Evolutionary conservation across 352 stramenopile species (phyloP).

Genomic region (Pythium chondricola): DNA sequence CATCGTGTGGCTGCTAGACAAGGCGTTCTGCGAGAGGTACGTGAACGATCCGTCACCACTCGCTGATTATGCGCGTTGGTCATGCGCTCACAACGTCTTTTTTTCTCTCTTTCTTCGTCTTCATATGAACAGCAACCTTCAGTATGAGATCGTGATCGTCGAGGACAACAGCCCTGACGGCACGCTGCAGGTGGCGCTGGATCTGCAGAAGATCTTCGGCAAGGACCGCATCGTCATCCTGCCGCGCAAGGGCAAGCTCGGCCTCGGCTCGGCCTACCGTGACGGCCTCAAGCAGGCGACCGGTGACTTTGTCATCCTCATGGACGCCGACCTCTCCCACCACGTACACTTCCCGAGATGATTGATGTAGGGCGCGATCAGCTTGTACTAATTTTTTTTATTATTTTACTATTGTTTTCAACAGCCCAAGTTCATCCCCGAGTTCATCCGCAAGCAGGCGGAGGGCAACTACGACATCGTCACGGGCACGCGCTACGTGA

Average conservation of each 20-base stretch:
- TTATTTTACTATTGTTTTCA: not conserved
- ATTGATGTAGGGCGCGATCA: not conserved
- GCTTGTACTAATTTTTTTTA: not conserved
- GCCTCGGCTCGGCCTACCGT: conserved; percentile 95
- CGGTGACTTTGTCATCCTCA: conserved; percentile 95
- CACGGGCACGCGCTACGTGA: conserved; percentile 93
- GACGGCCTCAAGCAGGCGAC: conserved; percentile 91
- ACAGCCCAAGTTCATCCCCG: conserved; percentile 95
- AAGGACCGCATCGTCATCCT: conserved; percentile 92
- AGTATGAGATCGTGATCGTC: conserved; percentile 97
- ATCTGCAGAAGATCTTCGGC: conserved; percentile 89
- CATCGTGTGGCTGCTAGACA: conserved; percentile 96
- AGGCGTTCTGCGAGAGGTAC: conserved; percentile 89
- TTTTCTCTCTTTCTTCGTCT: conserved; percentile 3
- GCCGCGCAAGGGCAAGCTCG: conserved; percentile 93
- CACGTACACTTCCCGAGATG: conserved; percentile 81
- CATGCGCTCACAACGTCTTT: no score
- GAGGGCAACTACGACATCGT: conserved; percentile 92
- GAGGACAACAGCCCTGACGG: conserved; percentile 97
- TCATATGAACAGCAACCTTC: conserved; percentile 44
- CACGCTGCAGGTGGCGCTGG: conserved; percentile 91
- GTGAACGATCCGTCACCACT: no score
- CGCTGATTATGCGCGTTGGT: no score
- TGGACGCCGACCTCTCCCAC: conserved; percentile 98
- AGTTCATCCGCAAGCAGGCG: conserved; percentile 83